A percentile compares a stretch with the other conserved stretches of the same genome.
Evolutionary conservation across 345 rosid genomes (phyloP).

Genomic region (Boechera stricta): DNA sequence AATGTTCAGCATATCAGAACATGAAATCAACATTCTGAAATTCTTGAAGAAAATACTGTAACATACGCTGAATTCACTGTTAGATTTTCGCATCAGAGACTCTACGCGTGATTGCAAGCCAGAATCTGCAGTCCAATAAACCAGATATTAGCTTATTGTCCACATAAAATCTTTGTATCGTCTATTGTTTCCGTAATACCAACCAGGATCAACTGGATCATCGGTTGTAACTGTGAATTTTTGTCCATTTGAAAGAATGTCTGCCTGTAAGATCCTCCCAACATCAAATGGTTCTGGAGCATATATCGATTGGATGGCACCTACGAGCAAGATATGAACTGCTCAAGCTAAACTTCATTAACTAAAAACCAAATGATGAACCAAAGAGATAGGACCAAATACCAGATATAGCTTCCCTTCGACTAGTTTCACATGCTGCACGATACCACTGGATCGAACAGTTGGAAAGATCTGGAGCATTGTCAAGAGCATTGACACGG

Average conservation of each 20-base stretch:
- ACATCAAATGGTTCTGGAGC: slow-evolving; percentile 98
- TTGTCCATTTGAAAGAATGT: slow-evolving; percentile 72
- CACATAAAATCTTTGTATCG: neutral
- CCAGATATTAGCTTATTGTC: slow-evolving; percentile 15
- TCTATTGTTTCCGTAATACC: slow-evolving; percentile 27
- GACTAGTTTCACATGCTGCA: slow-evolving; percentile 67
- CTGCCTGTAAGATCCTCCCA: slow-evolving; percentile 77
- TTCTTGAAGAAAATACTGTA: neutral
- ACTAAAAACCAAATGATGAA: slow-evolving; percentile 9
- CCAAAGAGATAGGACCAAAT: slow-evolving; percentile 13
- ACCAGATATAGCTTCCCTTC: slow-evolving; percentile 83
- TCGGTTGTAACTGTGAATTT: slow-evolving; percentile 62
- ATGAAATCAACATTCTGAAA: neutral
- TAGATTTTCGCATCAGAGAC: slow-evolving; percentile 80
- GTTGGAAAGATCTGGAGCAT: slow-evolving; percentile 61
- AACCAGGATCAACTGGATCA: slow-evolving; percentile 76
- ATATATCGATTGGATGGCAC: slow-evolving; percentile 68
- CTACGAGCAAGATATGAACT: slow-evolving; percentile 48
- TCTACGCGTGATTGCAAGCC: slow-evolving; percentile 69
- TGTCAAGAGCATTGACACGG: slow-evolving; percentile 46
- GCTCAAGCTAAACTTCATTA: slow-evolving; percentile 26
- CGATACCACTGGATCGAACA: slow-evolving; percentile 94
- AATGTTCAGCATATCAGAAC: slow-evolving; percentile 17
- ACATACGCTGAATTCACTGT: slow-evolving; percentile 81
- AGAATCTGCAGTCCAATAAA: slow-evolving; percentile 58